Conservation (phyloP, 2,329 filamentous ascomycete genomes). For the Trichoderma semiorbis region DNA sequence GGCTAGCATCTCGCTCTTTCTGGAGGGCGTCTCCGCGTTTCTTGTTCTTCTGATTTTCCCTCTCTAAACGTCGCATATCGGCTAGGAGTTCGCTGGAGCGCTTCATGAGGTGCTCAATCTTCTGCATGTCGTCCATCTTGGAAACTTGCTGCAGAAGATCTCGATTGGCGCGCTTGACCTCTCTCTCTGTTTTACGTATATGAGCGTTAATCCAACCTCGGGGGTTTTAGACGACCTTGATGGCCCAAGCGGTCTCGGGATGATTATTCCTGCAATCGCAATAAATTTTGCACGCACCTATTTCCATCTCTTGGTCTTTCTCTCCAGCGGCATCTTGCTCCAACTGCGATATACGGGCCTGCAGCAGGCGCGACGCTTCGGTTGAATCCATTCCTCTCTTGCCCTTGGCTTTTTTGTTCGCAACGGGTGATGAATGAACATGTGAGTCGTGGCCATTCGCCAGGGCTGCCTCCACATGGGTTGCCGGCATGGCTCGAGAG, state of each 20-base stretch:
- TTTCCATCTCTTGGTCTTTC: conserved; percentile 93
- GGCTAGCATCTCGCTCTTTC: conserved; percentile 90
- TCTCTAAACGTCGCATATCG: conserved; percentile 93
- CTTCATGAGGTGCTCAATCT: conserved; percentile 85
- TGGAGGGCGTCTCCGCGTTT: conserved; percentile 91
- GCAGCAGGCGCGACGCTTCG: conserved; percentile 87
- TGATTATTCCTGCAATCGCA: not conserved
- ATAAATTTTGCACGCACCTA: conserved; percentile 58
- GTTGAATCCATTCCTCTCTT: conserved; percentile 82
- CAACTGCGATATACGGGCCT: conserved; percentile 90
- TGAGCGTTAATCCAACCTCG: not conserved
- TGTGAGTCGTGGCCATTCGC: conserved; percentile 42
- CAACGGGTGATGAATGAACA: conserved; percentile 38
- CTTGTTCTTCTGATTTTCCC: conserved; percentile 93
- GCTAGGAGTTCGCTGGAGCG: conserved; percentile 87
- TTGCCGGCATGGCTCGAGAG: conserved; percentile 37
- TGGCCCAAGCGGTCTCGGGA: not conserved
- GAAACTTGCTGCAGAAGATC: conserved; percentile 85
- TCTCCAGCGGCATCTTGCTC: conserved; percentile 91
- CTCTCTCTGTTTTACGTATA: conserved; percentile 60
- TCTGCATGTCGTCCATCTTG: conserved; percentile 88
- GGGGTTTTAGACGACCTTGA: not conserved
- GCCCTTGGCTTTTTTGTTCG: conserved; percentile 73
- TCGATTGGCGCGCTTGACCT: conserved; percentile 90
- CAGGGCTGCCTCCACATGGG: conserved; percentile 40